Base-by-base conservation (phyloP, 768 basidiomycete species). In the Suillus subaureus region DNA sequence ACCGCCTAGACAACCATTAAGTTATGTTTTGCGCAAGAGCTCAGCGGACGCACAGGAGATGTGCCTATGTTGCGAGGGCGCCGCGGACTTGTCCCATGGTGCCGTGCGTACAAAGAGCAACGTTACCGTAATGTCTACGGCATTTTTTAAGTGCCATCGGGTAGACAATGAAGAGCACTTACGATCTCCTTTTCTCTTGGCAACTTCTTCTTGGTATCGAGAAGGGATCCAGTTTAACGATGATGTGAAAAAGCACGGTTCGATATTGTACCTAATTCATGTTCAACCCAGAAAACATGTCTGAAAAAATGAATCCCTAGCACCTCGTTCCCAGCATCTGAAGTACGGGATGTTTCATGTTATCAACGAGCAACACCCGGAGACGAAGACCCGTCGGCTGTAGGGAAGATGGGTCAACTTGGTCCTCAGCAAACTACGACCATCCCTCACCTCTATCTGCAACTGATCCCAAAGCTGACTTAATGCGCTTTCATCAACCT, bases 181-280 rank as follows among this genome's bases (percentile, higher is more conserved):
- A 87, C 84, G 85, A 74, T 86, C 85, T 67, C 84, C 84, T 39
- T 74, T 65, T 3, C 72, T 72, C 28, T 73, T 70, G 35, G 67
- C 65, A 6, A 80, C 68, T 52, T 82, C 81, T 67, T 85, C 85
- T 66, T 86, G 81, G 52, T 82, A 88, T 37, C 84, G 82, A 0
- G 84, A 83, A 1, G 86, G 86, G 43, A 87, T 88, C 85, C 84
- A 86, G 67, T 83, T 85, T 13, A 85, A 69, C 0, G 84, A 82
- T 0, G 84, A 84, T 0, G 84, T 82, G 69, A 85, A 87, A 70
- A 82, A 87, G 75, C 85, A 85, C 0, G 85, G 85, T 68, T 85
- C 85, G 63, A 86, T 78, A 65, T 81, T 81, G 63, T 81, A 85
- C 68, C 84, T 71, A 37, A 23, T 33, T 16, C 18, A 55, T 13